These are phyloP conservation scores for Fagopyrum esculentum DNA, from an alignment of 148 eudicot species.

Conservation along the genomic window DNA sequence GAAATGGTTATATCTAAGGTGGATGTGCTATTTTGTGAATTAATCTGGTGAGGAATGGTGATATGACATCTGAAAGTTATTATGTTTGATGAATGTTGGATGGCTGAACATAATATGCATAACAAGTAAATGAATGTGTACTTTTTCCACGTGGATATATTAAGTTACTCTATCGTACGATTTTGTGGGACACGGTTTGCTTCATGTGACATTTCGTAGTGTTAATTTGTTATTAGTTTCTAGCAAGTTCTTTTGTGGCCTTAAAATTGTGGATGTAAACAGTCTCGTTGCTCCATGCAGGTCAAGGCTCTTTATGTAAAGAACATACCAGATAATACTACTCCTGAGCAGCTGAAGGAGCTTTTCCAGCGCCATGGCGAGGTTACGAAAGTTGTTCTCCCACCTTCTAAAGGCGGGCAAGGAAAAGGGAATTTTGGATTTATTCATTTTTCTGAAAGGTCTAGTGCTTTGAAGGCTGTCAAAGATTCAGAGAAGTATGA, in stretches of 20 bases:
- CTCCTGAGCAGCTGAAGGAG: conserved; percentile 79
- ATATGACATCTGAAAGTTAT: background rate
- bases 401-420: conserved; percentile 80
- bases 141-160: background rate
- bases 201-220: background rate
- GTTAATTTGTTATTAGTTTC: background rate
- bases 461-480: conserved; percentile 89
- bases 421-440: conserved; percentile 94
- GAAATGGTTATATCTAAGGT: background rate
- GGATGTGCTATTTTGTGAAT: background rate
- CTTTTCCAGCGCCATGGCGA: conserved; percentile 93
- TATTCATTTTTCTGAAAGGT: conserved; percentile 85
- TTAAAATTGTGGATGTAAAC: background rate
- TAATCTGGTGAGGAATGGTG: background rate
- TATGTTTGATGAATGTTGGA: background rate
- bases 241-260: background rate
- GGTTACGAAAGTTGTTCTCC: conserved; percentile 90
- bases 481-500: conserved; percentile 85
- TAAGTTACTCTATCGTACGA: background rate
- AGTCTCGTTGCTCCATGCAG: conserved; percentile 26
- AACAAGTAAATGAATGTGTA: background rate
- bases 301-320: conserved; percentile 97
- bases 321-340: conserved; percentile 81
- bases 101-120: background rate
- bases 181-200: background rate